Evolutionary conservation across 116 monocot species (phyloP), one percentile per base, ranked within the genome.

Genomic region (Zostera marina): DNA sequence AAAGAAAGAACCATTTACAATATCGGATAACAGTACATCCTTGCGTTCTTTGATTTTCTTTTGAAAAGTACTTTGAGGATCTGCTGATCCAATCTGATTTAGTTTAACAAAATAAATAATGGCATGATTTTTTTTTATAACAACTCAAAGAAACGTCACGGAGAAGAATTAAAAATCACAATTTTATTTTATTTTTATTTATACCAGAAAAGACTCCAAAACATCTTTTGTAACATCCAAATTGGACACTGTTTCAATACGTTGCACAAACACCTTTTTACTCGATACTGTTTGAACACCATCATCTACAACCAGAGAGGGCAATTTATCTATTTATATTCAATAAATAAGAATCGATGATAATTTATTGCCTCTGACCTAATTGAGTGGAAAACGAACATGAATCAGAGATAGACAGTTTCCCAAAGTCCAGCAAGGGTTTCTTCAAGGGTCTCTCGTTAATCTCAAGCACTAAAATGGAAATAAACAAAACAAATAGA

Each of bases 221-320:
- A 78, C 66, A 72, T 71, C 70, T 54, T 68, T 66, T 57, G 69
- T 55, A 9, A 48, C 73, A 2, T 77, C 73, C 25, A 80, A 75
- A 24, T 53, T 46, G 23, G 63, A 64, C 19, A 86, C 43, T 40
- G 91, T 91, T 53, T 91, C 82, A 24, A 91, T 61, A 72, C 75
- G 91, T 39, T 91, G 86, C 54, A 83, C 73, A 44, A 91, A 65
- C 41, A 91, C 63, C 73, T 73, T 82, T 64, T 77, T 82, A 59
- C 32, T 42, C 53, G 17, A 68, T 22, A 41, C 42, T 42, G 75
- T 71, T 43, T 71, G 77, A 57, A n/a, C 4, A 26, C 3, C 26
- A 26, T 26, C 14, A 23, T 1, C 15, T 9, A 39, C 22, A 60
- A 44, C 15, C 7, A 2, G 24, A 9, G 13, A 54, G 4, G 13